Evolutionary conservation across 164 flowering plant species (phyloP).

Genomic region (Vitis rupestris): DNA sequence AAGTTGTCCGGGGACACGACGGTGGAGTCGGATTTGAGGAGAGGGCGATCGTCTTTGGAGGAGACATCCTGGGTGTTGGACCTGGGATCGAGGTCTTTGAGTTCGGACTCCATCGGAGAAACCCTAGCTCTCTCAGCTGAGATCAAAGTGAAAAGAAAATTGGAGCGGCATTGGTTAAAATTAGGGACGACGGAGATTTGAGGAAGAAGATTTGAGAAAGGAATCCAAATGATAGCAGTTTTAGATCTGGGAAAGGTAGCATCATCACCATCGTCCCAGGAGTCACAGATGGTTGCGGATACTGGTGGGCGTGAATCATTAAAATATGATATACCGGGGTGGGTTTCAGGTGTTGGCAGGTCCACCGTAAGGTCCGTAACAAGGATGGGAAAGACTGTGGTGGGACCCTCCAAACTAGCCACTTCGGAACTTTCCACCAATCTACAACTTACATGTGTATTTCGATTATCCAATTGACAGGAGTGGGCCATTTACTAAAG

Average conservation of each 20-base stretch:
- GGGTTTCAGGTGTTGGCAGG: no score
- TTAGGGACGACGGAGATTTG: neutral
- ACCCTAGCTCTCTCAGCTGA: slow-evolving; percentile 2
- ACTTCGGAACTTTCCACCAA: no score
- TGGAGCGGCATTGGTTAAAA: neutral
- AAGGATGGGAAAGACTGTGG: no score
- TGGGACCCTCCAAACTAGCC: no score
- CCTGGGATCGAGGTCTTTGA: slow-evolving; percentile 29
- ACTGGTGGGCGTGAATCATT: neutral
- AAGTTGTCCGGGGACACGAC: slow-evolving; percentile 20
- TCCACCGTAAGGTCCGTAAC: no score
- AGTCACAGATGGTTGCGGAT: slow-evolving; percentile 1
- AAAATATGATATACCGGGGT: neutral
- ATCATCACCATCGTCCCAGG: no score
- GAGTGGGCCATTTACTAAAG: no score
- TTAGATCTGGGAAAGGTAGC: no score
- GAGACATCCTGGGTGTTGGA: slow-evolving; percentile 26
- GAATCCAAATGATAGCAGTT: no score
- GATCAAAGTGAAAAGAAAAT: no score
- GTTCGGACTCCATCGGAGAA: slow-evolving; percentile 48
- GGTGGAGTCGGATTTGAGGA: slow-evolving; percentile 44
- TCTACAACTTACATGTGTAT: no score
- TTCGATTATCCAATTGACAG: no score
- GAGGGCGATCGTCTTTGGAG: slow-evolving; percentile 56
- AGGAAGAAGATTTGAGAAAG: neutral